Conservation (phyloP, 208 protist genomes). For the Baffinella frigidus region DNA sequence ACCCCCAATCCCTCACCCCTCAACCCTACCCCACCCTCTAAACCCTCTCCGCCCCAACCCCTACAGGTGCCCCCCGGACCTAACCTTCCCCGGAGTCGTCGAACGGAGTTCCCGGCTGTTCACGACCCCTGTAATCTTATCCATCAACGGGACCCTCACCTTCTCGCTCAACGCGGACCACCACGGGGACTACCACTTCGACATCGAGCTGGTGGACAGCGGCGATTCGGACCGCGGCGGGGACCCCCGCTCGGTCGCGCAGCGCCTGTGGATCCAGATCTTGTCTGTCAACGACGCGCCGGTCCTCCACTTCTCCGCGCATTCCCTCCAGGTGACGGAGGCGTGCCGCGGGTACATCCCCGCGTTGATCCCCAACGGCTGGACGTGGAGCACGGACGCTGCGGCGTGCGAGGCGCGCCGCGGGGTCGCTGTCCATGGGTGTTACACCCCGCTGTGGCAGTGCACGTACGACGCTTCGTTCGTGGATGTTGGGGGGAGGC, state of each 20-base stretch:
- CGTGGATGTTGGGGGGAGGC: no score
- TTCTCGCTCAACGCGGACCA: background rate
- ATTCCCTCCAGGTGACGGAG: background rate
- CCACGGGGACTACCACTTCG: background rate
- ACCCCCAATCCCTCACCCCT: no score
- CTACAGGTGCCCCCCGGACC: background rate
- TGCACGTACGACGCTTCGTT: no score
- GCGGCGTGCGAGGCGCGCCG: background rate
- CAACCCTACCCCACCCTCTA: no score
- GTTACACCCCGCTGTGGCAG: background rate
- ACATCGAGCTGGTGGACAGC: background rate
- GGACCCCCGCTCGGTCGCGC: background rate
- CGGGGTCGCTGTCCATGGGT: background rate
- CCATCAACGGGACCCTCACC: background rate
- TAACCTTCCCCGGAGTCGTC: background rate
- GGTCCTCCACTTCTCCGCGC: background rate
- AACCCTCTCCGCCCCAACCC: no score
- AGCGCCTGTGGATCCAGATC: background rate
- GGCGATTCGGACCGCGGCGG: background rate
- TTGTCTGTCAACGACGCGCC: slow-evolving; percentile 23
- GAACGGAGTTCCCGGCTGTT: background rate
- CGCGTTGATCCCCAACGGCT: background rate
- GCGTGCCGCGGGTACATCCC: background rate
- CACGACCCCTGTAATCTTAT: background rate
- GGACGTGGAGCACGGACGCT: background rate